These are phyloP conservation scores for Coemansia sp. DNA, from an alignment of 192 early-diverging fungal genomes.

Conservation along the genomic window DNA sequence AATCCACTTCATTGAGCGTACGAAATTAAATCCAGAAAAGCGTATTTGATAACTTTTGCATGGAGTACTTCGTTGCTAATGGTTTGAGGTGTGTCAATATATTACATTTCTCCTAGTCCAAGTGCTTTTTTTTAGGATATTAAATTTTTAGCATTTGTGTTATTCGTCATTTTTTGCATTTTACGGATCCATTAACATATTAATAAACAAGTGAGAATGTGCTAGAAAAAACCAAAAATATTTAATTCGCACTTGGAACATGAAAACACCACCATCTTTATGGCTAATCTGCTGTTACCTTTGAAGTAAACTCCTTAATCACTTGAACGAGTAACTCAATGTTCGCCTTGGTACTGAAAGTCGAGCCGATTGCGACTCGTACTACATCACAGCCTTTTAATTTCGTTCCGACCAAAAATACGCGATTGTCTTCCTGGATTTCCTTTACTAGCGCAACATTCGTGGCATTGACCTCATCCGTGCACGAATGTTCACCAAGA, in stretches of 20 bases:
- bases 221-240: background rate
- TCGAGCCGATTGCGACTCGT: conserved; percentile 37
- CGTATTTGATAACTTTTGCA: background rate
- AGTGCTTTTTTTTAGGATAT: background rate
- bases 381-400: conserved; percentile 36
- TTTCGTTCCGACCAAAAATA: conserved; percentile 43
- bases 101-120: background rate
- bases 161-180: conserved; percentile 6
- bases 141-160: conserved; percentile 5
- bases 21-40: background rate
- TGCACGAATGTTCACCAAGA: background rate
- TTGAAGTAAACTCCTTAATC: conserved; percentile 1
- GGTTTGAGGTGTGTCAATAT: background rate
- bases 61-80: background rate
- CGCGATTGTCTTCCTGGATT: conserved; percentile 43
- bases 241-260: background rate
- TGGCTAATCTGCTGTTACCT: background rate
- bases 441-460: conserved; percentile 25
- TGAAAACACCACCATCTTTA: too few species aligned
- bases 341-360: conserved; percentile 14
- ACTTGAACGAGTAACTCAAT: conserved; percentile 4
- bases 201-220: conserved; percentile 3
- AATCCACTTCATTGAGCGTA: background rate
- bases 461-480: conserved; percentile 21
- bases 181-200: conserved; percentile 1